phyloP scores from a whole-genome alignment of 345 rosid species.

The Crucihimalaya himalaica region DNA sequence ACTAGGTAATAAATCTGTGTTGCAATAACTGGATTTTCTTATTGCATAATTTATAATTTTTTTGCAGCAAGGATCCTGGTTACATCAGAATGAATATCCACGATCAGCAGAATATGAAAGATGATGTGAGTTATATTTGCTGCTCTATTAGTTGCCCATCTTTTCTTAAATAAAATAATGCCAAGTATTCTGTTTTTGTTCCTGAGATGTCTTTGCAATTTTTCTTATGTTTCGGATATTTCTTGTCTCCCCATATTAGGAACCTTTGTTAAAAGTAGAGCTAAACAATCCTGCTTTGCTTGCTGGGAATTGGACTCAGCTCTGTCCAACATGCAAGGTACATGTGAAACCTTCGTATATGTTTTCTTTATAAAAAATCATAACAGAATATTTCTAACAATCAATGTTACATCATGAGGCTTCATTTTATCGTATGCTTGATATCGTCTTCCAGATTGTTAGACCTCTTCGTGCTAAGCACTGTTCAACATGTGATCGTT shows the following conservation, averaged over 20 bases:
- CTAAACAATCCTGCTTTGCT: slow-evolving; percentile 85
- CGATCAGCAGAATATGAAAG: slow-evolving; percentile 79
- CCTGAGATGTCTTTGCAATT: no score
- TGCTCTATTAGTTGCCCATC: no score
- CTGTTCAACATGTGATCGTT: slow-evolving; percentile 86
- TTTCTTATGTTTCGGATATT: no score
- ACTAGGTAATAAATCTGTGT: no score
- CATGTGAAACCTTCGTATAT: neutral
- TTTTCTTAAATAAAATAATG: no score
- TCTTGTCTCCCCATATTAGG: slow-evolving; percentile 31
- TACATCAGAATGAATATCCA: slow-evolving; percentile 73
- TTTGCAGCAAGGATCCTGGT: slow-evolving; percentile 89
- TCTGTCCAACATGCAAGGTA: slow-evolving; percentile 97
- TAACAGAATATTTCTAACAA: neutral
- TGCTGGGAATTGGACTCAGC: slow-evolving; percentile 95
- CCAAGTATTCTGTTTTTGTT: no score
- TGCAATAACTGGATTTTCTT: neutral
- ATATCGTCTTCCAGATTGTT: slow-evolving; percentile 56
- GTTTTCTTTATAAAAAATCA: neutral
- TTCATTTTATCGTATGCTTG: slow-evolving; percentile 3
- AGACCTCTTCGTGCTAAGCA: slow-evolving; percentile 97
- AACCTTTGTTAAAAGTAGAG: slow-evolving; percentile 84
- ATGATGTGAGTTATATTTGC: slow-evolving; percentile 58
- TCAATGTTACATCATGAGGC: slow-evolving; percentile 9
- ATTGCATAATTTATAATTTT: neutral